Base-by-base conservation (phyloP, 495 filamentous ascomycete species). In the Corynascus novoguineensis region DNA sequence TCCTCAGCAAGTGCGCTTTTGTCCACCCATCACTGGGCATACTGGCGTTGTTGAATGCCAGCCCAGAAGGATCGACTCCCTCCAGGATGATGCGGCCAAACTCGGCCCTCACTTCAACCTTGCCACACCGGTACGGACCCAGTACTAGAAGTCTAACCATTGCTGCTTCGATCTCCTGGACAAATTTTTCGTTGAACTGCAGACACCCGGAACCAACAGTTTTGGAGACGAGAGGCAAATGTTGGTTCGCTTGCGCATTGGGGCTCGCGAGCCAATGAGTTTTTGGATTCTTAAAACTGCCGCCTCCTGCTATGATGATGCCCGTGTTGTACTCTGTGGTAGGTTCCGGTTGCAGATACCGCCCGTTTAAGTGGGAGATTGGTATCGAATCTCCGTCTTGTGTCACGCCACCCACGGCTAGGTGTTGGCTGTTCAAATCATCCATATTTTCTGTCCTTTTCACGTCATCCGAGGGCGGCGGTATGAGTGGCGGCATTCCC, bases 81-180 rank as follows among this genome's bases (percentile, higher is more conserved):
- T 57, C 48, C 7, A 78, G 47, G 14, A 73, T 62, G 22, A 73
- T 59, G 9, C 76, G 73, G 1, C 78, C 78, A 29, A 81, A 63
- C 17, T 78, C 71, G 14, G 67, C 72, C 27, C 66, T 68, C 12
- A 79, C 46, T 8, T 48, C 34, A 24, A 80, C 24, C 19, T 63
- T 62, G 25, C 78, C 78, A 41, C 60, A 53, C 12, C 41, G 29
- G 45, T 55, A 63, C 57, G 65, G 50, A 25, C 58, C 48, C 17
- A 50, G 24, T 14, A 4, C 24, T 1, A 64, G 37, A 11, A 66
- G 44, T 14, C 22, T 29, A 17, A 22, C 34, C 4, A 64, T 53
- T 8, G 59, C 47, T 15, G 41, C 42, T 19, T 65, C 50, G 19
- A 64, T 17, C 3, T 63, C 53, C 3, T 37, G 22, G 29, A n/a